phyloP scores from a whole-genome alignment of 2,329 filamentous ascomycete genomes.

The Cyphellophora attinorum region DNA sequence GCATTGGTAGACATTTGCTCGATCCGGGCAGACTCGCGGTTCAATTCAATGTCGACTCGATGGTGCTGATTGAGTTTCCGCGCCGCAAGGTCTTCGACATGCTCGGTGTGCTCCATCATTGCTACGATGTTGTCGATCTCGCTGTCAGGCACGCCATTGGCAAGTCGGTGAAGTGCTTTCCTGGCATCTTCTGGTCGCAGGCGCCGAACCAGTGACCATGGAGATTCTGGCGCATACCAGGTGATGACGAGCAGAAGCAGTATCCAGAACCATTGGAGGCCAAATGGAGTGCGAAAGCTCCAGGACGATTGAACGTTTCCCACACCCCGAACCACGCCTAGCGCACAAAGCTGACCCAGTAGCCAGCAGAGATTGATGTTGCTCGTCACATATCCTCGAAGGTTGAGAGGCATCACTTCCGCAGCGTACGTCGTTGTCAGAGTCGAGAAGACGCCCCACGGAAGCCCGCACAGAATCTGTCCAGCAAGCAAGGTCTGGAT shows the following conservation, averaged over 20 bases:
- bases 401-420: constrained; percentile 51
- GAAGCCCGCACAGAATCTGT: constrained; percentile 29
- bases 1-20: constrained; percentile 13
- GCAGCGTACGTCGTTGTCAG: constrained; percentile 54
- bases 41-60: no score
- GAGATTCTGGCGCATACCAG: constrained; percentile 32
- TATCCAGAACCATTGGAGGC: constrained; percentile 17
- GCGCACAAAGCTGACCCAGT: constrained; percentile 40
- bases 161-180: constrained; percentile 31
- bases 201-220: constrained; percentile 42
- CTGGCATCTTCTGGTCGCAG: constrained; percentile 37
- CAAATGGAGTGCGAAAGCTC: constrained; percentile 20
- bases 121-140: constrained; percentile 17
- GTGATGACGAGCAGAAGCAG: constrained; percentile 16
- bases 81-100: no score
- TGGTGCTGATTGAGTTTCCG: no score
- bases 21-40: no score
- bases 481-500: constrained; percentile 26
- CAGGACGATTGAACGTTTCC: constrained; percentile 2
- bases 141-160: constrained; percentile 20
- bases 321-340: constrained; percentile 9
- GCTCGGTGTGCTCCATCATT: no score
- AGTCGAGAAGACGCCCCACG: constrained; percentile 28
- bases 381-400: constrained; percentile 48
- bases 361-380: constrained; percentile 52